Evolutionary conservation across 208 protist genomes (phyloP), one percentile per base, ranked within the genome.

Genomic region (Trypanosoma caninum): DNA sequence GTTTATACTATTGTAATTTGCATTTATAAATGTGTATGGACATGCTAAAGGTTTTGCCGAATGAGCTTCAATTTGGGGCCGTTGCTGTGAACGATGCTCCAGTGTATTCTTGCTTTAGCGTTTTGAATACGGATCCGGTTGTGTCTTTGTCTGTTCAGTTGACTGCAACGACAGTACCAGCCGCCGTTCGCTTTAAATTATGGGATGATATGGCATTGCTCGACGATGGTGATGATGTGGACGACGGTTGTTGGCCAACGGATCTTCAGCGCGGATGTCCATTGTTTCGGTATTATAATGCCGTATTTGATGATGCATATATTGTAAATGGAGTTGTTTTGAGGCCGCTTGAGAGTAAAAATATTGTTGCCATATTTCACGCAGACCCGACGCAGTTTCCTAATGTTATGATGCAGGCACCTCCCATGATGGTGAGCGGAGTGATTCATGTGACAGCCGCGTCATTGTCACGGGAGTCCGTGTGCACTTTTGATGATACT

Each of bases 31-130:
- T 50, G 23, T 50, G 4, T 50, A 23, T 38, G 5, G 13, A 37
- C 14, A 87, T 88, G 82, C 27, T 88, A 30, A 66, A 77, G 35
- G 66, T 84, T 44, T 34, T 50, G 27, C 73, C 77, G 0, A 59
- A 65, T 13, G 41, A 45, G 22, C 47, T 89, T 22, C 55, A 64
- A 11, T 84, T 91, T 73, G 84, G 76, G 20, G 80, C 82, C 23
- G 60, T 87, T 6, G 84, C 81, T 1, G 76, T 91, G 13, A 88
- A 91, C 58, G 81, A 88, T 57, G 69, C 77, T 25, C 80, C 84
- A 7, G 45, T 63, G 2, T 88, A 91, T 65, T 70, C 76, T 22
- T 56, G 48, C 0, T 47, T 91, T 37, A 54, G 71, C 4, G 47
- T 91, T 2, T 34, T 60, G 13, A 91, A 87, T 51, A 72, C 40